phyloP scores from a whole-genome alignment of 768 basidiomycete species.

The Macrolepiota fuliginosa region DNA sequence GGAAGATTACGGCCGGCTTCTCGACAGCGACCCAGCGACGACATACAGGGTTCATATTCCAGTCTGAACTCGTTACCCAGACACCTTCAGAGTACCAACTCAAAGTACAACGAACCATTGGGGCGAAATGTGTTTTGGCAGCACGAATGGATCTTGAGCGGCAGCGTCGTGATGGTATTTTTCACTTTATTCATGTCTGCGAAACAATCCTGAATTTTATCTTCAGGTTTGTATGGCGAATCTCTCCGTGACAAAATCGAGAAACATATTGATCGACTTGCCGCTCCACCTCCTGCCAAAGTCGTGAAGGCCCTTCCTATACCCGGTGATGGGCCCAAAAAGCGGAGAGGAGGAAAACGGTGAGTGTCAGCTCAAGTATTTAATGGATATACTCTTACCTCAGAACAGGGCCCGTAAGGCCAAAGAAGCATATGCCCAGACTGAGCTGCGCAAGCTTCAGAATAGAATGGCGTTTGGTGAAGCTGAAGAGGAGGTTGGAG shows the following conservation, averaged over 20 bases:
- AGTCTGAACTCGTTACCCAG: constrained; percentile 82
- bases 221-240: constrained; percentile 74
- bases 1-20: constrained; percentile 90
- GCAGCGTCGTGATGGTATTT: constrained; percentile 72
- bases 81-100: constrained; percentile 89
- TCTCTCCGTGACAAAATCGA: constrained; percentile 85
- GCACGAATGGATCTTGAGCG: constrained; percentile 95
- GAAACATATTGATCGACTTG: constrained; percentile 85
- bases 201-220: not conserved
- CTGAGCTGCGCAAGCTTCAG: constrained; percentile 94
- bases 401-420: constrained; percentile 82
- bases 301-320: constrained; percentile 91
- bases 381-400: constrained; percentile 1
- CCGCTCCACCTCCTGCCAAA: constrained; percentile 93
- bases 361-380: constrained; percentile 28
- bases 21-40: constrained; percentile 83
- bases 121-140: constrained; percentile 87
- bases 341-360: constrained; percentile 94
- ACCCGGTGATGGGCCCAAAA: constrained; percentile 94
- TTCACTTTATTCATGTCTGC: not conserved
- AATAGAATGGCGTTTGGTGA: constrained; percentile 97
- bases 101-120: constrained; percentile 90
- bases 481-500: constrained; percentile 93
- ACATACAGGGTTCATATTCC: constrained; percentile 97
- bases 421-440: constrained; percentile 98